Percentiles rank a stretch among this genome's conserved stretches.
These are phyloP conservation scores for Oryza brachyantha DNA, from an alignment of 176 grass and related monocot species.

Conservation along the genomic window DNA sequence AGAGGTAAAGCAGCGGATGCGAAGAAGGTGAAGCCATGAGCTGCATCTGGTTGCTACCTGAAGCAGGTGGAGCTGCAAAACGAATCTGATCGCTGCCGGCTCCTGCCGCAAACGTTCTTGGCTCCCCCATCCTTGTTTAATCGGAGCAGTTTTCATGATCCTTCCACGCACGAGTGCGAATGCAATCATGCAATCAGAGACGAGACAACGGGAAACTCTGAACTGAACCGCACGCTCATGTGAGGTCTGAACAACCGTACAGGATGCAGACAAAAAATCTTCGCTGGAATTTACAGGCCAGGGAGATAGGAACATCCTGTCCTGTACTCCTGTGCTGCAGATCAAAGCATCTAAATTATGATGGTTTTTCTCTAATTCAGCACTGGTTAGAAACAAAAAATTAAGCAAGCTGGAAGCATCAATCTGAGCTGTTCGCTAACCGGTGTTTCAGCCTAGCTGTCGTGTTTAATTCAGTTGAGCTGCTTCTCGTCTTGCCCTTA, in stretches of 20 bases:
- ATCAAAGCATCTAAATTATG: slow-evolving; percentile 1
- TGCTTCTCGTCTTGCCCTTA: too few relatives aligned
- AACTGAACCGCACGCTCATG: background rate
- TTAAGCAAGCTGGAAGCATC: background rate
- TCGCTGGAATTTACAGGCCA: background rate
- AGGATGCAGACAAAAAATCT: background rate
- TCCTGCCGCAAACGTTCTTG: background rate
- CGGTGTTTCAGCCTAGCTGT: slow-evolving; percentile 8
- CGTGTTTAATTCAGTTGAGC: background rate
- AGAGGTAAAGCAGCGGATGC: background rate
- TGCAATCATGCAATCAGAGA: background rate
- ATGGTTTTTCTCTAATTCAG: background rate
- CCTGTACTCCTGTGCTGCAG: background rate
- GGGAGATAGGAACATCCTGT: slow-evolving; percentile 9
- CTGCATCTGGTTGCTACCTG: background rate
- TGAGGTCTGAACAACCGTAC: background rate
- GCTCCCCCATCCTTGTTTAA: background rate
- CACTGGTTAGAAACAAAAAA: background rate
- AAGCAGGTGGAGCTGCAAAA: background rate
- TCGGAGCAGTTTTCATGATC: background rate
- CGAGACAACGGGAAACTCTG: background rate
- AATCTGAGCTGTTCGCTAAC: slow-evolving; percentile 15
- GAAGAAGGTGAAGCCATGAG: background rate
- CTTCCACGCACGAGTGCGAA: background rate
- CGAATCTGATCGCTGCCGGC: background rate